Conservation (phyloP, 495 filamentous ascomycete genomes). For the Podospora comata region DNA sequence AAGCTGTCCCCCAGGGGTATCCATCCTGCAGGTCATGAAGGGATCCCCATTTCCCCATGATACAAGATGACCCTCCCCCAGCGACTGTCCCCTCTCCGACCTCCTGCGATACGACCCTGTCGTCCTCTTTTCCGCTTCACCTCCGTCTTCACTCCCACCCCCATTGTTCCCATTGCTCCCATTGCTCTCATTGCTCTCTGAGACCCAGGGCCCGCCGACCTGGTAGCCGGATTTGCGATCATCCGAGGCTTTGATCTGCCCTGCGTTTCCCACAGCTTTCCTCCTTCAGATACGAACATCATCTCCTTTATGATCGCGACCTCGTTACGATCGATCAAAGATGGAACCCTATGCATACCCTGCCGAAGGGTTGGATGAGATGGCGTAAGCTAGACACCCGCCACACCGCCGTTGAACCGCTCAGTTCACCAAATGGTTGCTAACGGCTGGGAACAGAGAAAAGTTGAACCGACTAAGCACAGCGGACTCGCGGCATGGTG, state of each 20-base stretch:
- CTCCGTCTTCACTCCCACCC: not conserved
- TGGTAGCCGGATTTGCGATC: not conserved
- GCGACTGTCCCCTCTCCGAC: not conserved
- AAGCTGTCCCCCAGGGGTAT: not conserved
- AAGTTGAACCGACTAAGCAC: constrained; percentile 20
- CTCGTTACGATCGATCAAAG: not conserved
- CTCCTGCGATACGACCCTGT: not conserved
- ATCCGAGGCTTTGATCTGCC: no score
- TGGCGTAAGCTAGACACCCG: constrained; percentile 17
- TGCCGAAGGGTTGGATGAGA: constrained; percentile 19
- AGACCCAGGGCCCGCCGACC: not conserved
- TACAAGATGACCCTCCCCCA: not conserved
- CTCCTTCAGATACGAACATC: not conserved
- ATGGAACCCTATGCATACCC: constrained; percentile 10
- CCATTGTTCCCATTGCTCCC: not conserved
- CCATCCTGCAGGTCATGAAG: not conserved
- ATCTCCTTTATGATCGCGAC: not conserved
- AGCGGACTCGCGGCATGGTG: constrained; percentile 9
- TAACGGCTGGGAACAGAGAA: constrained; percentile 8
- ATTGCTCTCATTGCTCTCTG: no score
- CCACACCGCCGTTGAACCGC: not conserved
- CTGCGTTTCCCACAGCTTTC: not conserved
- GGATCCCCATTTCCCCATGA: not conserved
- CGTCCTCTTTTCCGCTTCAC: not conserved
- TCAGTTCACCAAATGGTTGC: not conserved